Base-by-base conservation (phyloP, 2,329 filamentous ascomycete genomes). In the Cryphonectria naterciae region DNA sequence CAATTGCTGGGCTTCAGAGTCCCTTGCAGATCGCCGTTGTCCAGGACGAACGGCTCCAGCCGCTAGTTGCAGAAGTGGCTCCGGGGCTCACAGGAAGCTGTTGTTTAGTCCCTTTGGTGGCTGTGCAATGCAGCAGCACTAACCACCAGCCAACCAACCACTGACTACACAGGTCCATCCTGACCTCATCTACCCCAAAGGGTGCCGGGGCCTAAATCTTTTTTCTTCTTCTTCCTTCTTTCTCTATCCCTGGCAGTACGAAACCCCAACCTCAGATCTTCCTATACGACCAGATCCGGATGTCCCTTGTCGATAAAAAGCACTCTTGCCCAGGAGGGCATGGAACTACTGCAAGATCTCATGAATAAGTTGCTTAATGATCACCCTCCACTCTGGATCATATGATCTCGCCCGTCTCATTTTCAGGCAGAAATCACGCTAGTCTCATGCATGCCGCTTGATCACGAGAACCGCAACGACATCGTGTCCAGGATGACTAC, bases 61-160 rank as follows among this genome's bases (percentile, higher is more conserved):
- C 58, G 58, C 32, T 61, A 61, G 58, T 61, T 19, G 58, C 32
- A 61, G 22, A 39, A 39, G 32, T 61, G 58, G 58, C 58, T 61
- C 58, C 17, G 58, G 32, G 58, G 32, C 58, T 61, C 35, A 15
- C 52, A 52, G 52, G 25, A 32, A 32, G 56, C 15, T 37, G 28
- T 39, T 39, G 60, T 56, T 35, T n/a, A 49, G 46, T 52, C 46
- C 19, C n/a, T 46, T 32, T 35, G 64, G 66, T 71, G 69, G 69
- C 69, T 71, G 69, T 71, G 69, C 64, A 68, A 52, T 71, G 69
- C 60, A 68, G 69, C 60, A 68, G 41, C 60, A 71, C 69, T 65
- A 54, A 65, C 52, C 41, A 37, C 28, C 43, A 49, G 22, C 46
- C 46, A 49, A 49, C 43, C 43, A 49, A 64, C 61, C 61, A 70